These are phyloP conservation scores for Cryphonectria naterciae DNA, from an alignment of 2,329 filamentous ascomycete species.

Conservation along the genomic window DNA sequence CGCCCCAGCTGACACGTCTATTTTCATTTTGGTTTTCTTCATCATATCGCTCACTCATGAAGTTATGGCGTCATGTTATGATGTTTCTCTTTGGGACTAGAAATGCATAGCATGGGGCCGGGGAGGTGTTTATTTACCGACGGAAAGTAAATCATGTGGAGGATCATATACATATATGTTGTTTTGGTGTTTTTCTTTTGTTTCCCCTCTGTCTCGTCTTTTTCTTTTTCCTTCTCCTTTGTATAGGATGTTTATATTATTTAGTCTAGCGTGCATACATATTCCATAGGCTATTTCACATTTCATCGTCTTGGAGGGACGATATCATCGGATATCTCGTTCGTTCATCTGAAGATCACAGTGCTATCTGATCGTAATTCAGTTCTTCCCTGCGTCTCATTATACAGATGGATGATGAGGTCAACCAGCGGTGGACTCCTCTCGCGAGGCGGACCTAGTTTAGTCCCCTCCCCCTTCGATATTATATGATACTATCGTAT, in stretches of 20 bases:
- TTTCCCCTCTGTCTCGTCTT: not conserved
- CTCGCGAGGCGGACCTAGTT: not conserved
- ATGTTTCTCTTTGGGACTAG: not conserved
- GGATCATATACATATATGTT: not conserved
- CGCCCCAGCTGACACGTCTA: not conserved
- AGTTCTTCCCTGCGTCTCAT: not conserved
- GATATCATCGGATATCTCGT: not conserved
- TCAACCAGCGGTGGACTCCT: not conserved
- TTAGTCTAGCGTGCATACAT: not conserved
- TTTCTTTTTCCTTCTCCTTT: not conserved
- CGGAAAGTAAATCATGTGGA: not conserved
- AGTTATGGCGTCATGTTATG: constrained; percentile 15
- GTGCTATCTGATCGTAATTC: not conserved
- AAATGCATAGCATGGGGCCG: constrained; percentile 11
- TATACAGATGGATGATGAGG: too few species aligned
- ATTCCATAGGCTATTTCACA: not conserved
- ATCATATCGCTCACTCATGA: constrained; percentile 10
- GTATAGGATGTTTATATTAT: not conserved
- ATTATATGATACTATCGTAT: not conserved
- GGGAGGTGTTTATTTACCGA: not conserved
- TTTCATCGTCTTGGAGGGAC: not conserved
- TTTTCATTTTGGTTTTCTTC: not conserved
- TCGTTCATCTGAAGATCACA: not conserved
- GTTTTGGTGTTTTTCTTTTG: too few species aligned
- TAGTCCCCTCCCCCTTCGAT: not conserved